A percentile compares a stretch with the other conserved stretches of the same genome.
Evolutionary conservation across 2,329 filamentous ascomycete species (phyloP).

Genomic region (Byssochlamys sp.): DNA sequence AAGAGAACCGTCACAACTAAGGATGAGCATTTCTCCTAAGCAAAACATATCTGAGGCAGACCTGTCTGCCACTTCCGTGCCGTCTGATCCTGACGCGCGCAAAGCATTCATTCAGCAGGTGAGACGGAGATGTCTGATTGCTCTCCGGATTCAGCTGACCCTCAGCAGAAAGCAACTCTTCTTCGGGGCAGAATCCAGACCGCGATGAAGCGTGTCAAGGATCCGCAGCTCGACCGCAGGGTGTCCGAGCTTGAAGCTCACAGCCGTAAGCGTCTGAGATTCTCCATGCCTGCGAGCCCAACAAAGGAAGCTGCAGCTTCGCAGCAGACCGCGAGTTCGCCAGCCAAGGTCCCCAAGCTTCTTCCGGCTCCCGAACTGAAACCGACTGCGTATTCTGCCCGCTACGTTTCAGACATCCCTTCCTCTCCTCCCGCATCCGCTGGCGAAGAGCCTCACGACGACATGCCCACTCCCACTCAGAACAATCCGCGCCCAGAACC

Average conservation of each 20-base stretch:
- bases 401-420: slow-evolving; percentile 6
- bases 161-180: slow-evolving; percentile 29
- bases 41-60: slow-evolving; percentile 3
- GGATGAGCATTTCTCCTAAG: slow-evolving; percentile 7
- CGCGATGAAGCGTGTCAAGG: slow-evolving; percentile 31
- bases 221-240: slow-evolving; percentile 31
- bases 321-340: slow-evolving; percentile 5
- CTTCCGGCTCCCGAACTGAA: slow-evolving; percentile 8
- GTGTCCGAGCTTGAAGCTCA: slow-evolving; percentile 33
- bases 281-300: slow-evolving; percentile 12
- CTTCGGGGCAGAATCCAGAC: slow-evolving; percentile 30
- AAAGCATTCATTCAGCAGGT: slow-evolving; percentile 34
- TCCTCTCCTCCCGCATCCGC: slow-evolving; percentile 11
- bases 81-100: slow-evolving; percentile 26
- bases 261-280: slow-evolving; percentile 25
- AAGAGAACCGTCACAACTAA: slow-evolving; percentile 5
- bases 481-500: slow-evolving; percentile 3
- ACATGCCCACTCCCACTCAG: slow-evolving; percentile 14
- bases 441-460: slow-evolving; percentile 7
- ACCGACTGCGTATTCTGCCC: slow-evolving; percentile 4
- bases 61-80: slow-evolving; percentile 13
- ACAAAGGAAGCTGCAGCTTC: neutral
- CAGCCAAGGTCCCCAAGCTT: slow-evolving; percentile 11
- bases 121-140: slow-evolving; percentile 4
- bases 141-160: slow-evolving; percentile 7